Base-by-base conservation (phyloP, 352 stramenopile species). In the Globisporangium orthogonon region DNA sequence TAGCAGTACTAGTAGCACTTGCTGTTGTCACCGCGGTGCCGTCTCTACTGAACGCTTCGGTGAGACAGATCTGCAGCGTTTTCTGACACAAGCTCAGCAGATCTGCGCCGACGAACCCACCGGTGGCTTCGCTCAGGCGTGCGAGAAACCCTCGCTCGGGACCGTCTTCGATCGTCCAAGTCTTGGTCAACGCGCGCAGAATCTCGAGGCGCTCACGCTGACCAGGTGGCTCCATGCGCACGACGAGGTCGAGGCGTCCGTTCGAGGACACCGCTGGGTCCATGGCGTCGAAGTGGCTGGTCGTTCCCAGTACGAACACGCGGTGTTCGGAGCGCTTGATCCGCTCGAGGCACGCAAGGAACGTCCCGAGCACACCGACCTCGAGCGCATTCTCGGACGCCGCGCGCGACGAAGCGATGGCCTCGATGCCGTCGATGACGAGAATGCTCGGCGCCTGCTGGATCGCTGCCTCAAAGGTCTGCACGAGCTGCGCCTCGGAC, bases 161-260 rank as follows among this genome's bases (percentile, higher is more conserved):
- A n/a, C n/a, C n/a, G 11, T 73, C n/a, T 37, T 61, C 51, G 3
- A 63, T 15, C 50, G 72, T 33, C 87, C 98, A 97, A n/a, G 88
- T 78, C 11, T 67, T 76, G 2, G 86, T 96, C 61, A 98, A 85
- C 39, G 95, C 89, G 37, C 83, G 58, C 31, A 99, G 70, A 57
- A 99, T 97, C 57, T 98, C 89, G 7, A 92, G 64, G 9, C 97
- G 83, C 29, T 96, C 89, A 6, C 74, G 60, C 65, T 97, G 87
- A 31, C 96, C 87, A 7, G 97, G 97, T 43, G 98, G 94, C 46
- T 95, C 87, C 57, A 99, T 97, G 49, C 85, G 82, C 6, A 99
- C 74, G 65, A 98, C 77, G n/a, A 92, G 69, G 67, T 99, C 97
- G 60, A 99, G 95, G 52, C 97, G 84, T 3, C 96, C 96, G 54